These are phyloP conservation scores for Pulveroboletus sp. DNA, from an alignment of 1,284 basidiomycete species.

Conservation along the genomic window DNA sequence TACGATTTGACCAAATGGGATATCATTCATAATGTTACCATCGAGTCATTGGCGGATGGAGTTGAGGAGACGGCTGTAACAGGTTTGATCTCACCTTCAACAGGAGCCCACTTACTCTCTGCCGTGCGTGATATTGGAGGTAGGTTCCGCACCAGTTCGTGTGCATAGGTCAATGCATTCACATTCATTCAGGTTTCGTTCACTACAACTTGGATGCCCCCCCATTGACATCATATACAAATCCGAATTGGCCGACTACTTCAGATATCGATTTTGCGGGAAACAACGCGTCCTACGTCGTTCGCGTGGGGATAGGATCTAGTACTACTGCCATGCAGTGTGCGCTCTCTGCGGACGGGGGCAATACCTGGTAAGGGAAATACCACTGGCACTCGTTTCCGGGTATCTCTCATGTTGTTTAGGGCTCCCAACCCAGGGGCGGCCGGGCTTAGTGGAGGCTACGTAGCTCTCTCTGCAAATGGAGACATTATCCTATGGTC, in stretches of 20 bases:
- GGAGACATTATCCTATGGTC: constrained; percentile 10
- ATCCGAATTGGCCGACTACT: constrained; percentile 7
- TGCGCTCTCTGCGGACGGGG: constrained; percentile 12
- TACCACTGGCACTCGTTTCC: not conserved
- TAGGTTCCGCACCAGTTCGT: not conserved
- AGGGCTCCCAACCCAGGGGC: constrained; percentile 9
- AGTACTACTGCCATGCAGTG: constrained; percentile 2
- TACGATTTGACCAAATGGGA: constrained; percentile 60
- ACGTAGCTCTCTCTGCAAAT: constrained; percentile 11
- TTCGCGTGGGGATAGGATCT: constrained; percentile 7
- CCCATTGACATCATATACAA: constrained; percentile 3
- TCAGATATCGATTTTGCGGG: constrained; percentile 14
- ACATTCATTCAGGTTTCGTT: constrained; percentile 10
- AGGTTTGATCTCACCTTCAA: constrained; percentile 54
- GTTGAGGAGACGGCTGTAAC: constrained; percentile 63
- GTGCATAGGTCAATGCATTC: not conserved
- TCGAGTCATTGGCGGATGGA: constrained; percentile 61
- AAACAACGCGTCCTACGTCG: constrained; percentile 5
- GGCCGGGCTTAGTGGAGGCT: constrained; percentile 7
- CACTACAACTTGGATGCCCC: constrained; percentile 7
- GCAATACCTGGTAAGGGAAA: constrained; percentile 5
- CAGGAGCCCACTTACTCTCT: constrained; percentile 52
- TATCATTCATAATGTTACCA: constrained; percentile 54
- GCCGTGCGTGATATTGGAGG: constrained; percentile 58
- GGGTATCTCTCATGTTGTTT: not conserved